Evolutionary conservation across 495 filamentous ascomycete genomes (phyloP), one percentile per base, ranked within the genome.

Genomic region (Aspergillus cristatus): DNA sequence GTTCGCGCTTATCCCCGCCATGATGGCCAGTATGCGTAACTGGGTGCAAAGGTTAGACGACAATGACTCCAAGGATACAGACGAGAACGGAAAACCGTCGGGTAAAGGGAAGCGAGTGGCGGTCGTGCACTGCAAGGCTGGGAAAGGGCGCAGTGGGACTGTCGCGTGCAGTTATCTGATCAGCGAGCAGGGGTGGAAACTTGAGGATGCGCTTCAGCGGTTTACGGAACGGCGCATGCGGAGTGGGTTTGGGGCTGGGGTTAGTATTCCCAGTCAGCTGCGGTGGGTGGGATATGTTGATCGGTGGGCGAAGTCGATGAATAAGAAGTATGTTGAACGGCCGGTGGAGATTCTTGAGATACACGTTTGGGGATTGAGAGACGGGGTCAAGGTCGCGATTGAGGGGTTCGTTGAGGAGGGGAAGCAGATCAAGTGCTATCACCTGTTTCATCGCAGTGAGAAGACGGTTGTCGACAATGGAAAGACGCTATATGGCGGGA

Each of bases 71-170:
- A 40, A 39, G n/a, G 48, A 46, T 3, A 28, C 29, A 16, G 35
- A 43, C 3, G 38, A 48, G 3, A 28, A 41, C 1, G 8, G 4
- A 24, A 8, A 24, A 8, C 32, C 38, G 25, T 53, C 47, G 18
- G 53, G 36, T 35, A 57, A 54, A n/a, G 50, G 46, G 41, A 67
- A 51, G n/a, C 68, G 86, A 15, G 83, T 94, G 1, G 81, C 80
- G 1, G 90, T 98, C 5, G 86, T 98, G 8, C 91, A 97, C 57
- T 97, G 91, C 65, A 98, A 96, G 59, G 91, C 91, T 2, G 91
- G 91, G 2, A 98, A 98, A 59, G 91, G 91, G 1, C 71, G 91
- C 32, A 91, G 84, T 40, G 91, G 91, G n/a, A 94, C 85, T 1
- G 75, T 87, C 51, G 78, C 80, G 14, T 89, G 84, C 51, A 79